Evolutionary conservation across 257 asterid species (phyloP).

Genomic region (Jasminum sambac): DNA sequence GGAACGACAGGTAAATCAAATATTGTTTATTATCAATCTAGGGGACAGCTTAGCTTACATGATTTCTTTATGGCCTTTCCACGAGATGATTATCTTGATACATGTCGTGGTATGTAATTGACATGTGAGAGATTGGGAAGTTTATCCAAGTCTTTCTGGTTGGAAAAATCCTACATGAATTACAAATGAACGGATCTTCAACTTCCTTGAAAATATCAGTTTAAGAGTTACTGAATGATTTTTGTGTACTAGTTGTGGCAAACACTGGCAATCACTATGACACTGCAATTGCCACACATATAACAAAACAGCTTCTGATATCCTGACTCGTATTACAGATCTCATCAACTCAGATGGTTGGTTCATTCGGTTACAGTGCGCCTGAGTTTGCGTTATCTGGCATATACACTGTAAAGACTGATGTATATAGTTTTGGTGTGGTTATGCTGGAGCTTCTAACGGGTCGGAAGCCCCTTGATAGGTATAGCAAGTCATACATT

Average conservation of each 20-base stretch:
- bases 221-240: conserved; percentile 10
- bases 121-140: background rate
- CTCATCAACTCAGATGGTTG: conserved; percentile 75
- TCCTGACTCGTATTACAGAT: conserved; percentile 40
- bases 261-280: background rate
- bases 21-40: conserved; percentile 3
- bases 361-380: conserved; percentile 92
- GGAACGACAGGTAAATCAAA: conserved; percentile 74
- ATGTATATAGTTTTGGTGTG: conserved; percentile 94
- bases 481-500: conserved; percentile 43
- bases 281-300: background rate
- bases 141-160: background rate
- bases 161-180: background rate
- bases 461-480: conserved; percentile 97
- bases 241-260: background rate
- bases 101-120: background rate
- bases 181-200: background rate
- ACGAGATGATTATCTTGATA: background rate
- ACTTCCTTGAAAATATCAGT: conserved; percentile 3
- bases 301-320: background rate
- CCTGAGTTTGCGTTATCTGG: conserved; percentile 99
- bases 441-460: conserved; percentile 97
- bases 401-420: conserved; percentile 88
- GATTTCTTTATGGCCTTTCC: background rate
- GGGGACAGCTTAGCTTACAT: conserved; percentile 6